A percentile compares a stretch with the other conserved stretches of the same genome.
These are phyloP conservation scores for Lachnellula cervina DNA, from an alignment of 2,329 filamentous ascomycete genomes.

Conservation along the genomic window DNA sequence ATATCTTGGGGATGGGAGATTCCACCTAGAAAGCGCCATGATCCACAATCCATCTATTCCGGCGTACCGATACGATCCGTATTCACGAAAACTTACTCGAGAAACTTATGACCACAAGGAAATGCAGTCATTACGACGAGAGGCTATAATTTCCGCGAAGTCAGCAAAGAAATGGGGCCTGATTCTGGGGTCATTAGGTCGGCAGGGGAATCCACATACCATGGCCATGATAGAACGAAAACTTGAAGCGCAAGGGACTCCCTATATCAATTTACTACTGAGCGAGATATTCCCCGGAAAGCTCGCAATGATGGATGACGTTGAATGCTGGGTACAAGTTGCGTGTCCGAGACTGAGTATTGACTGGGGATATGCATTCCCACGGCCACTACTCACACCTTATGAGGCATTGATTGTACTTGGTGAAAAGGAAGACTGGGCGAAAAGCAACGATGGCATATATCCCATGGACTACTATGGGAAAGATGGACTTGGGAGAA, in stretches of 20 bases:
- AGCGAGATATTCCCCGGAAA: conserved; percentile 97
- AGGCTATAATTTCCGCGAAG: conserved; percentile 72
- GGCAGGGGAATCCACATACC: conserved; percentile 93
- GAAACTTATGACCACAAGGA: conserved; percentile 90
- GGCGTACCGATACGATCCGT: conserved; percentile 95
- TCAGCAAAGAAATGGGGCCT: conserved; percentile 86
- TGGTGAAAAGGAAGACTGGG: conserved; percentile 73
- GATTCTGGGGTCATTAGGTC: conserved; percentile 85
- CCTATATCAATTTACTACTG: conserved; percentile 78
- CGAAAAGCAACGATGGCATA: conserved; percentile 51
- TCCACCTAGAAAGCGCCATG: conserved; percentile 98
- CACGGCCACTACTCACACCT: conserved; percentile 80
- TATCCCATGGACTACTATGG: conserved; percentile 99
- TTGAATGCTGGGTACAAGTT: conserved; percentile 98
- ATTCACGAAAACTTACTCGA: conserved; percentile 83
- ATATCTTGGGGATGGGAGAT: conserved; percentile 87
- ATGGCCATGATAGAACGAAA: conserved; percentile 79
- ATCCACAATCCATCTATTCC: conserved; percentile 91
- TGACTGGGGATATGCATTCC: conserved; percentile 97
- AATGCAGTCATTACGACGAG: conserved; percentile 74
- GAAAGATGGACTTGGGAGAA: conserved; percentile 82
- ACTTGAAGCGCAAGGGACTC: conserved; percentile 65
- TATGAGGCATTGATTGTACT: conserved; percentile 94
- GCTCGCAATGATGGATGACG: conserved; percentile 84
- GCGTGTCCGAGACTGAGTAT: conserved; percentile 96